phyloP scores from a whole-genome alignment of 805 yeast genomes.

The Pichia insulana region DNA sequence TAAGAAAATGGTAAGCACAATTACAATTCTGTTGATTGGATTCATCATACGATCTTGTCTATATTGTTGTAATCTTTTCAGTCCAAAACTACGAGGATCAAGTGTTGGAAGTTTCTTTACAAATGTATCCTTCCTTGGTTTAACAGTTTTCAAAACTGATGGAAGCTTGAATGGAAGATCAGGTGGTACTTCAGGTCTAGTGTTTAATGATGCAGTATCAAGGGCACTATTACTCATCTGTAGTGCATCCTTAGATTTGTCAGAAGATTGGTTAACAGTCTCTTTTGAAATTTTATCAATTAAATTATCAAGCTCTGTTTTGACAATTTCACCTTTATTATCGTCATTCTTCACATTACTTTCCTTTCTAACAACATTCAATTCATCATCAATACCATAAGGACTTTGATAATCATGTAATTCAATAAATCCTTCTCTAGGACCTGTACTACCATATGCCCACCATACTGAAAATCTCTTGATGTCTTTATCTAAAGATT shows the following conservation, averaged over 20 bases:
- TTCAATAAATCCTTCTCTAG: conserved; percentile 45
- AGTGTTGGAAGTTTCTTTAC: conserved; percentile 29
- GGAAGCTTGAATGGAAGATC: conserved; percentile 53
- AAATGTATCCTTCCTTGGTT: conserved; percentile 25
- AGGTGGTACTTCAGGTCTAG: conserved; percentile 32
- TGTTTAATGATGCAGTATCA: conserved; percentile 10
- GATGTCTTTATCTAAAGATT: conserved; percentile 35
- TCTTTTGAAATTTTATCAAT: conserved; percentile 9
- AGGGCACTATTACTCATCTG: conserved; percentile 8
- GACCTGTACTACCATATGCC: conserved; percentile 66
- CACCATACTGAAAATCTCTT: conserved; percentile 53
- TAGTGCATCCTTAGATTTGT: conserved; percentile 8
- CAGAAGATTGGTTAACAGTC: conserved; percentile 5
- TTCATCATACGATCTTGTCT: conserved; percentile 48
- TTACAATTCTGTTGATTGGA: conserved; percentile 45
- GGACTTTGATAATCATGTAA: conserved; percentile 31
- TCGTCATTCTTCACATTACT: background rate
- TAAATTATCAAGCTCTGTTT: conserved; percentile 8
- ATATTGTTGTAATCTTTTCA: conserved; percentile 33
- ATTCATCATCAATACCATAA: conserved; percentile 2
- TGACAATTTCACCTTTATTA: background rate
- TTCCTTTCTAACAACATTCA: background rate
- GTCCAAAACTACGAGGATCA: conserved; percentile 31
- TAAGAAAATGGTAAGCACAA: conserved; percentile 40
- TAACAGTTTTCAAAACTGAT: conserved; percentile 21